Conservation (phyloP, 2,329 filamentous ascomycete species). For the Penicillium hordei region DNA sequence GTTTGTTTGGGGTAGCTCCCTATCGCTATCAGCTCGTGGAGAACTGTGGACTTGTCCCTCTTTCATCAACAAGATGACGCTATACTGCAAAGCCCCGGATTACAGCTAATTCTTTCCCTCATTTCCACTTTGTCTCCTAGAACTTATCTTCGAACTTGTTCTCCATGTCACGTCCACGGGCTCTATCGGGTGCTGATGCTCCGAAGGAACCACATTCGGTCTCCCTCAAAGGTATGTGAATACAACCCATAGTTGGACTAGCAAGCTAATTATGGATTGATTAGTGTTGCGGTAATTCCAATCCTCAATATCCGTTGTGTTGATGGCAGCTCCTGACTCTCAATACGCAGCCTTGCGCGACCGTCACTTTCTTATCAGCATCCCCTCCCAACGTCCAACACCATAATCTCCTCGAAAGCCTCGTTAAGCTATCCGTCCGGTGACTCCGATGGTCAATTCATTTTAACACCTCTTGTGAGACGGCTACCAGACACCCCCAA, state of each 20-base stretch:
- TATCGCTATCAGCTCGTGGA: constrained; percentile 20
- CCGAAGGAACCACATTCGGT: constrained; percentile 74
- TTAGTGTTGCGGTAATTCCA: constrained; percentile 41
- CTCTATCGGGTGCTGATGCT: constrained; percentile 44
- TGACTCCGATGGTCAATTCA: constrained; percentile 51
- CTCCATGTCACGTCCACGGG: constrained; percentile 46
- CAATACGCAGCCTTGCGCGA: constrained; percentile 67
- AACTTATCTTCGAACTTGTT: background rate
- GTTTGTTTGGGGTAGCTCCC: constrained; percentile 28
- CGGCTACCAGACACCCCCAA: background rate
- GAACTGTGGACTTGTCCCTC: constrained; percentile 7
- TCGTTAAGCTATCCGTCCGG: constrained; percentile 70
- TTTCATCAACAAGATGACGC: constrained; percentile 15
- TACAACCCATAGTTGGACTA: background rate
- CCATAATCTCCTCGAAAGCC: constrained; percentile 59
- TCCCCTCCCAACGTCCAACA: constrained; percentile 46
- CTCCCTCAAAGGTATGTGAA: constrained; percentile 64
- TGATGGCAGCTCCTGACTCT: constrained; percentile 2
- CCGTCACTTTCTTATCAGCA: constrained; percentile 53
- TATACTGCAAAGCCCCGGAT: background rate
- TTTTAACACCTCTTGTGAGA: constrained; percentile 55
- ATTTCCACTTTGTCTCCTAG: background rate
- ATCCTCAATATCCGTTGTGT: background rate
- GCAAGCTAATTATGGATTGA: constrained; percentile 14
- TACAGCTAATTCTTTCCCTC: background rate